Base-by-base conservation (phyloP, 2,329 filamentous ascomycete species). In the Gaeumannomyces sp. region DNA sequence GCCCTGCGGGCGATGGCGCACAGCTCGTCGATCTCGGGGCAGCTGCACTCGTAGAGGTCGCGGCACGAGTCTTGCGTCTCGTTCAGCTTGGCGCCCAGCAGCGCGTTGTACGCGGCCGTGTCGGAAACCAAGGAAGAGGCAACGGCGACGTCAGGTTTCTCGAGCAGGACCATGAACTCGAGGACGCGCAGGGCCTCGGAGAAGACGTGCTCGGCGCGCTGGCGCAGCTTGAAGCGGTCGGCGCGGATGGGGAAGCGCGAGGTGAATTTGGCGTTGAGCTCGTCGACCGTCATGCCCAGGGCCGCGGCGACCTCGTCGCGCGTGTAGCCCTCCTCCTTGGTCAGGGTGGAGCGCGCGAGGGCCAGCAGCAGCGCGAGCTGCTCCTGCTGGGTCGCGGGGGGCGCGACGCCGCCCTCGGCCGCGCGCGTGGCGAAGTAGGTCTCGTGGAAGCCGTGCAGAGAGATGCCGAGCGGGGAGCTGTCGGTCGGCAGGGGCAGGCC, bases 191-290 rank as follows among this genome's bases (percentile, higher is more conserved):
- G 82, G 3, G 95, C 93, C 78, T 99, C 95, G 68, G 84, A 86
- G 77, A 95, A 97, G 68, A 97, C 95, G 78, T 99, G 95, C 45
- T 93, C 80, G 0, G 94, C 92, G 57, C 95, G 89, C 76, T 96
- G 92, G 29, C 89, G 88, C 53, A 99, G 86, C 79, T 90, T 91
- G 83, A 98, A 98, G 22, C 83, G 85, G 65, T 95, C 91, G 1
- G 93, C 92, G 50, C 93, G 90, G 10, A 98, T 90, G 1, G 93
- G 92, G 77, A 97, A 97, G 66, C 89, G 90, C 63, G 90, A 91
- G 78, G 93, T 92, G 81, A 92, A 98, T 62, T 87, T 85, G 62
- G 85, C 75, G 75, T 96, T 87, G 6, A 98, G 82, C 45, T 93
- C 88, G 2, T 85, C 78, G 13, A 92, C 86, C 0, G 86, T 84